These are phyloP conservation scores for Apiospora pterosperma DNA, from an alignment of 2,329 filamentous ascomycete species.

Conservation along the genomic window DNA sequence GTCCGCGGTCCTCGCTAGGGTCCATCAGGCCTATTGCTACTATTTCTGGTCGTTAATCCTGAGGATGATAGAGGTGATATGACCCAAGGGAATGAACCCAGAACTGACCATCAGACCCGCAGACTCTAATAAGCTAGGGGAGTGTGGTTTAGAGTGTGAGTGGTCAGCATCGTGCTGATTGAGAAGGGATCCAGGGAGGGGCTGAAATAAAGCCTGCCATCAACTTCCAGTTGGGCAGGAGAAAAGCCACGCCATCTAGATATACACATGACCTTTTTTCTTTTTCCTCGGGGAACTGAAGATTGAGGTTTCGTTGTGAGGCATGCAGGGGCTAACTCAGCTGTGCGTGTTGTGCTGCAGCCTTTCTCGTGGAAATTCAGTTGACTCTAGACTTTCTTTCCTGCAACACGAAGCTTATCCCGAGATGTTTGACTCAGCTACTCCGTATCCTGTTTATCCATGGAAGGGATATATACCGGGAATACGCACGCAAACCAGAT, in stretches of 20 bases:
- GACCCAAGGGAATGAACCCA: neutral
- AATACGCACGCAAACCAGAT: neutral
- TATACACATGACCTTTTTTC: neutral
- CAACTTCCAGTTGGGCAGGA: neutral
- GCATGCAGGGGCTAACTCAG: neutral
- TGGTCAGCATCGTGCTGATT: neutral
- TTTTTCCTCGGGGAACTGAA: neutral
- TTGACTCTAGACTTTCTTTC: neutral
- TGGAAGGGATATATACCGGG: neutral
- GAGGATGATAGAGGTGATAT: neutral
- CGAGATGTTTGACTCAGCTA: neutral
- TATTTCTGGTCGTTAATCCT: neutral
- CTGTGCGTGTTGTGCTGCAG: neutral
- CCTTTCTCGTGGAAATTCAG: neutral
- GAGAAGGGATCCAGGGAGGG: neutral
- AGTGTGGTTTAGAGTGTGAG: neutral
- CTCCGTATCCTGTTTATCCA: neutral
- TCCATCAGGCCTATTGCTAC: neutral
- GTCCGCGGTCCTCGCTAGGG: conserved; percentile 4
- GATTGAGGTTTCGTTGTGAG: neutral
- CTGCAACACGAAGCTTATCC: neutral
- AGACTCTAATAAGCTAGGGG: neutral
- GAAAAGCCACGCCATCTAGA: neutral
- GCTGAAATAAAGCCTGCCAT: neutral
- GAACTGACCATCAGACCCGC: neutral